Conservation (phyloP, 768 basidiomycete species). For the Mycena crocata region DNA sequence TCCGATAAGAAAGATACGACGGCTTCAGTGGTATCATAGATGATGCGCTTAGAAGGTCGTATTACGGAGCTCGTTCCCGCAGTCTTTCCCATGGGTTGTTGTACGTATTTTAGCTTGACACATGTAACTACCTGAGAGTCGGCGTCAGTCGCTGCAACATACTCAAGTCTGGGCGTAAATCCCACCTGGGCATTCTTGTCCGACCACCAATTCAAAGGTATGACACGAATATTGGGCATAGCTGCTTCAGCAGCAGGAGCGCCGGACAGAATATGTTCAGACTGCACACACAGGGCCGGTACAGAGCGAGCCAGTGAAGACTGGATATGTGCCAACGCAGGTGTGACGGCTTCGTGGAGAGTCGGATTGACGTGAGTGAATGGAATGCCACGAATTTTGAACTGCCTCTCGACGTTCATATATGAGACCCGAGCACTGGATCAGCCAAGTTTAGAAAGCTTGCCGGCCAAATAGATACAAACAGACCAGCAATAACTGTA, state of each 20-base stretch:
- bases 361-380: slow-evolving; percentile 80
- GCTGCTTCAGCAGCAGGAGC: slow-evolving; percentile 92
- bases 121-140: slow-evolving; percentile 81
- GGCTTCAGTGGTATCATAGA: slow-evolving; percentile 90
- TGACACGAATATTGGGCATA: slow-evolving; percentile 91
- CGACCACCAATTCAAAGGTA: slow-evolving; percentile 93
- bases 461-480: not conserved
- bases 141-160: no score
- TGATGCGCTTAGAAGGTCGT: slow-evolving; percentile 87
- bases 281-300: slow-evolving; percentile 86
- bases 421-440: slow-evolving; percentile 91
- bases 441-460: not conserved
- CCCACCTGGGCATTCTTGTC: slow-evolving; percentile 81
- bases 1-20: slow-evolving; percentile 91
- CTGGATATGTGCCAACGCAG: slow-evolving; percentile 68
- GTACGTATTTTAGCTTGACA: slow-evolving; percentile 91
- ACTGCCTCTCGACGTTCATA: slow-evolving; percentile 87
- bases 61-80: slow-evolving; percentile 72
- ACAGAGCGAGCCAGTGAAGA: slow-evolving; percentile 83
- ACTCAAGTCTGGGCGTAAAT: slow-evolving; percentile 23
- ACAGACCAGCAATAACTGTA: slow-evolving; percentile 89
- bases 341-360: slow-evolving; percentile 49
- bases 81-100: slow-evolving; percentile 84
- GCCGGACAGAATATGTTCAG: slow-evolving; percentile 82
- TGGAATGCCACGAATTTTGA: slow-evolving; percentile 84